Conservation (phyloP, 2,329 filamentous ascomycete species). For the Penicillium thymicola region DNA sequence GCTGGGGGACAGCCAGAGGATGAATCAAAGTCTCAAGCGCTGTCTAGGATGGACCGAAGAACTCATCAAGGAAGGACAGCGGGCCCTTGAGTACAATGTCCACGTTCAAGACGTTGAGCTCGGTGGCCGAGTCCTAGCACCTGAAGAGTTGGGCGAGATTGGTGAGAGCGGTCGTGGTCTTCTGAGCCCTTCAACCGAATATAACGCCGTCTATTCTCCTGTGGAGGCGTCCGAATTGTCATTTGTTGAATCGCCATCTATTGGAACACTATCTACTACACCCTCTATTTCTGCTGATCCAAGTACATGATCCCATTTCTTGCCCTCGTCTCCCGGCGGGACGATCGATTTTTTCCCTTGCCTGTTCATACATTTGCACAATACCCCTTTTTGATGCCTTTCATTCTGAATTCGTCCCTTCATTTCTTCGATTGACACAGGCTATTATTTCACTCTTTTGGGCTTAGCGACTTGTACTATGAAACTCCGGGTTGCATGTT, state of each 20-base stretch:
- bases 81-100: constrained; percentile 80
- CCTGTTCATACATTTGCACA: constrained; percentile 15
- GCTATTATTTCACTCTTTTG: constrained; percentile 3
- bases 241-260: constrained; percentile 1
- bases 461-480: constrained; percentile 5
- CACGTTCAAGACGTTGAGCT: constrained; percentile 74
- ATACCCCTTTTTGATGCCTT: constrained; percentile 20
- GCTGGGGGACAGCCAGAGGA: constrained; percentile 84
- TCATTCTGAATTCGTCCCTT: constrained; percentile 5
- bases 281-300: background rate
- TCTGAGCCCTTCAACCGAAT: constrained; percentile 31
- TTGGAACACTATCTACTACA: background rate
- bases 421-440: constrained; percentile 7
- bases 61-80: constrained; percentile 82
- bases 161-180: constrained; percentile 32
- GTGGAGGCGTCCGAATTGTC: constrained; percentile 4
- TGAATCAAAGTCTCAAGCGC: constrained; percentile 88
- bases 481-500: background rate
- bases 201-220: constrained; percentile 5
- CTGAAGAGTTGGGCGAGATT: constrained; percentile 57
- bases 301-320: constrained; percentile 6
- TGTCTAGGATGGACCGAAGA: constrained; percentile 88
- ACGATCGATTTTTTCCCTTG: constrained; percentile 12
- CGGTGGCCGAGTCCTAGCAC: constrained; percentile 72
- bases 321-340: constrained; percentile 25